Conservation (phyloP, 2,329 filamentous ascomycete genomes). For the Beauveria brongniartii region DNA sequence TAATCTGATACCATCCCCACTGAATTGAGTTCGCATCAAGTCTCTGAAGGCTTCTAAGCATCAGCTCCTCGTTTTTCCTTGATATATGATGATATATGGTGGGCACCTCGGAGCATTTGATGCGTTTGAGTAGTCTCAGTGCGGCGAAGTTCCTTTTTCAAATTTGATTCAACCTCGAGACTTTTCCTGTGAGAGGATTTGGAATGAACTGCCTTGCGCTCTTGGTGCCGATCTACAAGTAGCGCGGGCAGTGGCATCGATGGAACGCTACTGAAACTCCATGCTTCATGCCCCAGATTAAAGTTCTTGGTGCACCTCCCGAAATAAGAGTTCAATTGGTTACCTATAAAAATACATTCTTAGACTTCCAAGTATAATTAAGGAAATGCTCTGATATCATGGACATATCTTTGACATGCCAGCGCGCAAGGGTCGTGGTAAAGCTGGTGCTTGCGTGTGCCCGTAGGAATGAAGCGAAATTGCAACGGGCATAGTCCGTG, state of each 20-base stretch:
- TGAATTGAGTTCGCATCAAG: too few relatives aligned
- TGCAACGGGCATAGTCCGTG: too few relatives aligned
- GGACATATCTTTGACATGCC: too few relatives aligned
- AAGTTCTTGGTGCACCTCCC: not conserved
- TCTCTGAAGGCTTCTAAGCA: too few relatives aligned
- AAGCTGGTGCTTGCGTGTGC: too few relatives aligned
- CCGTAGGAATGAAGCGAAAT: too few relatives aligned
- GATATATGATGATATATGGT: not conserved
- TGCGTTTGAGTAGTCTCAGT: not conserved
- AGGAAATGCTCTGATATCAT: too few relatives aligned
- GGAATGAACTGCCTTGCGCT: not conserved
- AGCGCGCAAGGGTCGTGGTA: too few relatives aligned
- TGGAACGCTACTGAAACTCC: slow-evolving; percentile 1
- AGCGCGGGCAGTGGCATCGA: not conserved
- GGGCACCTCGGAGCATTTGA: not conserved
- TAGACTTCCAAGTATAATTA: too few relatives aligned
- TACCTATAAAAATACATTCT: too few relatives aligned
- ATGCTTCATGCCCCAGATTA: not conserved
- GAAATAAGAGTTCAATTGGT: not conserved
- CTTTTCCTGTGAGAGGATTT: not conserved
- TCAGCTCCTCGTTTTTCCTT: not conserved
- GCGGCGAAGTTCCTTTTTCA: not conserved
- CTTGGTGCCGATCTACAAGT: not conserved
- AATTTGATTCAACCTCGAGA: too few relatives aligned
- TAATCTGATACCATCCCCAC: too few relatives aligned